Evolutionary conservation across 108 stramenopile genomes (phyloP).

Genomic region (Ochromonas danica): DNA sequence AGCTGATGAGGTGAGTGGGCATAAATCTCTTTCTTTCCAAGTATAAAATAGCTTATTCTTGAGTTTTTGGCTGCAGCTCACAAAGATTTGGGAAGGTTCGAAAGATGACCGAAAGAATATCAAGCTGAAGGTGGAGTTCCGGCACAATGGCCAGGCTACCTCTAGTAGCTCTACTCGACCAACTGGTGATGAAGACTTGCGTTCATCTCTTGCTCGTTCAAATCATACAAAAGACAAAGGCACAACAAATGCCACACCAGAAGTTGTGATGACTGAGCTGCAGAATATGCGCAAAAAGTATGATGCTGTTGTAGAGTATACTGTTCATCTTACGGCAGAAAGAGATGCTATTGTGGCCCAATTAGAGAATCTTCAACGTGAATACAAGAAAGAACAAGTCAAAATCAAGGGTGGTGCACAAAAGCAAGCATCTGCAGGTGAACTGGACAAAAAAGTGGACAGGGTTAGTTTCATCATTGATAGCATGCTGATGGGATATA

Average conservation of each 20-base stretch:
- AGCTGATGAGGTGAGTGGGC: not conserved
- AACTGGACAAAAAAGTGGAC: not conserved
- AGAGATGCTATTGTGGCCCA: conserved; percentile 13
- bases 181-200: too few species aligned
- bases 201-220: not conserved
- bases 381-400: not conserved
- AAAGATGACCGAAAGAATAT: conserved; percentile 27
- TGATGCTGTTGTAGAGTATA: conserved; percentile 38
- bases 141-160: too few species aligned
- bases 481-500: not conserved
- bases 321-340: conserved; percentile 34
- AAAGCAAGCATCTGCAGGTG: not conserved
- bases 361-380: not conserved
- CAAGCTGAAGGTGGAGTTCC: conserved; percentile 34
- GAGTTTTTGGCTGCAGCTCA: not conserved
- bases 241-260: conserved; percentile 1
- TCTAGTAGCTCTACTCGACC: too few species aligned
- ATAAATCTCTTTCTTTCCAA: too few species aligned
- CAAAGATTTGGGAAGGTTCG: conserved; percentile 23
- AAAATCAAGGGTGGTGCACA: not conserved
- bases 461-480: not conserved
- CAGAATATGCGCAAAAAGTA: conserved; percentile 33
- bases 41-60: not conserved
- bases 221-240: not conserved
- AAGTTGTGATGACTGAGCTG: not conserved